Base-by-base conservation (phyloP, 352 stramenopile species). In the Pythium brassicae region DNA sequence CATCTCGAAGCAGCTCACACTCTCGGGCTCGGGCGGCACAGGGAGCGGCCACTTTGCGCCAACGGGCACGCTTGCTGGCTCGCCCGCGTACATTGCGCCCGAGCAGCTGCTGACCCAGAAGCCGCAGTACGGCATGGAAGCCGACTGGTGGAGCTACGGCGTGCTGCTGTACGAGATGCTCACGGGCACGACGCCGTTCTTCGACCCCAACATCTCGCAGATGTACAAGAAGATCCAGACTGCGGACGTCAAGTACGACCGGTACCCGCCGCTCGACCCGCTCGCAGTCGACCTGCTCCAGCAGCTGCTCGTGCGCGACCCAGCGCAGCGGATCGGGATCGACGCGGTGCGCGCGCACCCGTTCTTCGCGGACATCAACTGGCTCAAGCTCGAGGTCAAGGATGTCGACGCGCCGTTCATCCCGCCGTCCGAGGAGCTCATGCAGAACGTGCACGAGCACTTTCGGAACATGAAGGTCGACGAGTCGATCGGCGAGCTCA, bases 131-230 rank as follows among this genome's bases (percentile, higher is more conserved):
- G 83, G 83, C 37, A 90, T 89, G 74, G 79, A 81, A 35, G 87
- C 87, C 20, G 89, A 97, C 64, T 97, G 88, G 88, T 97, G 88
- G 88, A 95, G 86, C 55, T 92, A 95, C 48, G 89, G 89, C 45
- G 83, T 97, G 19, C 59, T 97, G 19, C 49, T 97, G 20, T 97
- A 94, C 53, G 89, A 97, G 64, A 91, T 97, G 76, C 66, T 96
- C 25, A 93, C 83, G 8, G 90, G 89, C 17, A 74, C 65, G 46
- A 96, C 89, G 55, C 90, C 90, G 50, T 97, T 97, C 65, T 78
- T 93, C 47, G 81, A 94, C 63, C 58, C 71, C 8, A 91, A 94
- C 55, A 84, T 92, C 19, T 91, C 85, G 43, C 71, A 86, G 26
- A 92, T 94, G 77, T 96, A 94, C 73, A 89, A 91, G 62, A 92